Evolutionary conservation across 2,329 filamentous ascomycete species (phyloP).

Genomic region (Fusarium pseudonygamai): DNA sequence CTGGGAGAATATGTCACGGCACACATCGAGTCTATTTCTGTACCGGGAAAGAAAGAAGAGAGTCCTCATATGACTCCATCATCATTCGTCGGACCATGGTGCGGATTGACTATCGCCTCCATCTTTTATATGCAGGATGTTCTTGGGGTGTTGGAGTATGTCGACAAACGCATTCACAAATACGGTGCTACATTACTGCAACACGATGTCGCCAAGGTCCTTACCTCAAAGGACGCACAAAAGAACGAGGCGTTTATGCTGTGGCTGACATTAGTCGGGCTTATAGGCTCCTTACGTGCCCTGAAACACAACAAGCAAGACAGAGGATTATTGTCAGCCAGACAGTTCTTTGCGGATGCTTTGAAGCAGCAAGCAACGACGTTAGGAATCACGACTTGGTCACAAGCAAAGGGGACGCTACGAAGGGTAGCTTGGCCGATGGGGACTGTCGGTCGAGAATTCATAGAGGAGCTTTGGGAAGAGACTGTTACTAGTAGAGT

Average conservation of each 20-base stretch:
- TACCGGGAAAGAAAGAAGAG: fast-evolving
- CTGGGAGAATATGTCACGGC: background rate
- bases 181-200: background rate
- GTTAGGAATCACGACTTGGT: background rate
- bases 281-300: background rate
- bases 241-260: background rate
- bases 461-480: constrained; percentile 9
- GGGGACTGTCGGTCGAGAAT: too few relatives aligned
- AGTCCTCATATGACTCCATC: fast-evolving
- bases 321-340: background rate
- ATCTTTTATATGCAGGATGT: background rate
- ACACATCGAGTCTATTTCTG: background rate
- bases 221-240: fast-evolving
- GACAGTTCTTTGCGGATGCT: background rate
- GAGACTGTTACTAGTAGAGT: background rate
- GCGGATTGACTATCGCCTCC: background rate
- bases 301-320: background rate
- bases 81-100: background rate
- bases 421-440: background rate
- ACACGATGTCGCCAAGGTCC: background rate
- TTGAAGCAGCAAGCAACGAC: background rate
- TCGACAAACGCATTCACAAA: background rate
- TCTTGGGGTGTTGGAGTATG: background rate
- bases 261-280: background rate
- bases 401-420: background rate